These are phyloP conservation scores for Aureobasidium leucospermi DNA, from an alignment of 2,329 filamentous ascomycete species.

Conservation along the genomic window DNA sequence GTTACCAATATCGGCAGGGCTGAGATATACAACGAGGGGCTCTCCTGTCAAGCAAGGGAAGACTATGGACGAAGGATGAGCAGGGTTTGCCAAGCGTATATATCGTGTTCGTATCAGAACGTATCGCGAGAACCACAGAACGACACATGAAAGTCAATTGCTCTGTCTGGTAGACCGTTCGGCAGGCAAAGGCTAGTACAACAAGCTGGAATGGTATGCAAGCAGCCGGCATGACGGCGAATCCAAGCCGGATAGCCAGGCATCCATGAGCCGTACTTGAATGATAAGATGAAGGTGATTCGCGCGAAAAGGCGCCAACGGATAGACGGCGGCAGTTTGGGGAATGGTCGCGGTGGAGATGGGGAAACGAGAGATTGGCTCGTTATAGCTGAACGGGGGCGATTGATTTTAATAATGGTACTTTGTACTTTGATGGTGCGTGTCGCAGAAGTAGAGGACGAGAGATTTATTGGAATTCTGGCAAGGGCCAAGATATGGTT, in stretches of 20 bases:
- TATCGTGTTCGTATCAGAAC: conserved; percentile 1
- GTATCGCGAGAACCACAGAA: background rate
- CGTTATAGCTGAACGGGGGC: conserved; percentile 1
- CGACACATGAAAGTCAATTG: background rate
- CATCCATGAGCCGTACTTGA: background rate
- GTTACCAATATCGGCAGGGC: background rate
- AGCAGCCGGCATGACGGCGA: background rate
- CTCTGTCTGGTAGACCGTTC: background rate
- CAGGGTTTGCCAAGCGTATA: conserved; percentile 3
- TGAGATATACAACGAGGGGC: background rate
- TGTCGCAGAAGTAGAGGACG: background rate
- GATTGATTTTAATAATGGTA: background rate
- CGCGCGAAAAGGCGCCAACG: conserved; percentile 3
- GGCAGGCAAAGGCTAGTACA: background rate
- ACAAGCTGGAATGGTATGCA: background rate
- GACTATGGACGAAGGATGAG: background rate
- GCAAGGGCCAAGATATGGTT: background rate
- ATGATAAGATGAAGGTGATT: background rate
- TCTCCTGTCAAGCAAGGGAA: background rate
- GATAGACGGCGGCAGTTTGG: conserved; percentile 5
- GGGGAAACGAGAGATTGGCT: conserved; percentile 10
- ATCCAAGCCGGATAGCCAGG: background rate
- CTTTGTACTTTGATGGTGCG: conserved; percentile 1
- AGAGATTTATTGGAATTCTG: background rate
- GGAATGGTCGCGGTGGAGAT: conserved; percentile 3